Evolutionary conservation across 108 stramenopile species (phyloP).

Genomic region (Licmophora abbreviata): DNA sequence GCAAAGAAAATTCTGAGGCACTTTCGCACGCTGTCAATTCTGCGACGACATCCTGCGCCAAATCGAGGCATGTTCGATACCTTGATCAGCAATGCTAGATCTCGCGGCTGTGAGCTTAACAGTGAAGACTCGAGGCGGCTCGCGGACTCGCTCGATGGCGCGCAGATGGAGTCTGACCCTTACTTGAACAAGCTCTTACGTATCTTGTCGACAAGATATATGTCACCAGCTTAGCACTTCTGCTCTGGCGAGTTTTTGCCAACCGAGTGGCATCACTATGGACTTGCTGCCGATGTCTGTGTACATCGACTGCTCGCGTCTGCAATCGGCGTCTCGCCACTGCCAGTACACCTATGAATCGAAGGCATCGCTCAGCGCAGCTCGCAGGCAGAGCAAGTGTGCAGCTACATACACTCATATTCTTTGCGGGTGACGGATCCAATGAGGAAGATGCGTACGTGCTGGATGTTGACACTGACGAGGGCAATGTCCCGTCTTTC

Average conservation of each 20-base stretch:
- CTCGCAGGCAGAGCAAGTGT: conserved; percentile 90
- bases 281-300: conserved; percentile 98
- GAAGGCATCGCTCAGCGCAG: conserved; percentile 95
- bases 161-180: conserved; percentile 69
- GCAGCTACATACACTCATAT: conserved; percentile 86
- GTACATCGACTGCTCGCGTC: conserved; percentile 97
- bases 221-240: conserved; percentile 97
- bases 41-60: conserved; percentile 96
- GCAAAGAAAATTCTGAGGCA: conserved; percentile 87
- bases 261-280: conserved; percentile 93
- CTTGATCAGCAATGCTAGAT: conserved; percentile 82
- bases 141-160: conserved; percentile 91
- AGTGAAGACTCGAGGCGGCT: conserved; percentile 89
- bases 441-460: conserved; percentile 90
- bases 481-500: conserved; percentile 54
- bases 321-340: conserved; percentile 83
- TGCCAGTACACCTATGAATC: conserved; percentile 93
- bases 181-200: conserved; percentile 95
- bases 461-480: conserved; percentile 69
- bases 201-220: conserved; percentile 93
- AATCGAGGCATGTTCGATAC: conserved; percentile 92
- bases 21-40: conserved; percentile 85
- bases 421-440: conserved; percentile 70
- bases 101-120: conserved; percentile 72
- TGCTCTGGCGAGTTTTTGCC: conserved; percentile 91